These are phyloP conservation scores for Oryza longistaminata DNA, from an alignment of 176 grass and related monocot genomes.

Conservation along the genomic window DNA sequence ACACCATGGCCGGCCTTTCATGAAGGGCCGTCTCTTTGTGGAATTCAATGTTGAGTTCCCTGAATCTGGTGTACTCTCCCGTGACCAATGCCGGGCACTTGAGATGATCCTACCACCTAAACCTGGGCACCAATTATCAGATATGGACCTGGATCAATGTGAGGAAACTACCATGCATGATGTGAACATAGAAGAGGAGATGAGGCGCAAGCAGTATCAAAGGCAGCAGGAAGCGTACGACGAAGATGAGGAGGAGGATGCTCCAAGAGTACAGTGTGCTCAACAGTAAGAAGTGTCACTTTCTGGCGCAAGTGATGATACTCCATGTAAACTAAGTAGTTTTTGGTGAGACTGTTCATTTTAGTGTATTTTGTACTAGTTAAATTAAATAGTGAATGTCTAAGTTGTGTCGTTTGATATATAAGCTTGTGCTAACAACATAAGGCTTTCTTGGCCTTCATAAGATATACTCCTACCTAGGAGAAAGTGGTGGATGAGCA, in stretches of 20 bases:
- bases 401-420: neutral
- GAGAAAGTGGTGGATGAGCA: no score
- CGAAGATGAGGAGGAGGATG: conserved; percentile 62
- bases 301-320: neutral
- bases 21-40: conserved; percentile 71
- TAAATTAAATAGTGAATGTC: neutral
- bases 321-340: neutral
- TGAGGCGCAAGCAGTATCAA: conserved; percentile 52
- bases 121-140: conserved; percentile 30
- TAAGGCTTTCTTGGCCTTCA: neutral
- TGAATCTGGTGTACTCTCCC: conserved; percentile 49
- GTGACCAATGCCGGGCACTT: conserved; percentile 45
- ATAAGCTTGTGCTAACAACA: neutral
- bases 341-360: neutral
- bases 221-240: conserved; percentile 57
- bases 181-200: conserved; percentile 80
- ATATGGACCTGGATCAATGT: conserved; percentile 64
- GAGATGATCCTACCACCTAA: conserved; percentile 48
- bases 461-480: neutral
- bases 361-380: neutral
- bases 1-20: conserved; percentile 58
- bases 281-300: conserved; percentile 51
- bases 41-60: conserved; percentile 71
- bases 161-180: conserved; percentile 72
- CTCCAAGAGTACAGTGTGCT: conserved; percentile 65